Percentiles rank a stretch among this genome's conserved stretches.
Conservation (phyloP, 1,284 basidiomycete species). For the Pyrrhoderma noxium region DNA sequence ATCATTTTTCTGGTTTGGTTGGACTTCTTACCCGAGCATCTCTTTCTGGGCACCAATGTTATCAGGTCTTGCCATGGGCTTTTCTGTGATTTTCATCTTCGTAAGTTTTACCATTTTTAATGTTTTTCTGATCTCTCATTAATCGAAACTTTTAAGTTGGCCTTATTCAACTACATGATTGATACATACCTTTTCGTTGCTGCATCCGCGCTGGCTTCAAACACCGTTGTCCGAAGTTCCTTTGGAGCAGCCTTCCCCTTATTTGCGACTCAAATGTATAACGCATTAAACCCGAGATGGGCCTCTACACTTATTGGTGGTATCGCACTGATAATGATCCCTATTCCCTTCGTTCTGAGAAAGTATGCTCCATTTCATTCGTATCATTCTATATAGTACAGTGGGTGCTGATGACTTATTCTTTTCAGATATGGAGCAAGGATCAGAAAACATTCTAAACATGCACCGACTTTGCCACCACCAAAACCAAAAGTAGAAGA, state of each 20-base stretch:
- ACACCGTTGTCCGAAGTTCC: conserved; percentile 45
- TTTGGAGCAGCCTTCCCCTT: conserved; percentile 56
- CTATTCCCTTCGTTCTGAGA: conserved; percentile 46
- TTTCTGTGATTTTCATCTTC: conserved; percentile 51
- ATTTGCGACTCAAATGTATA: conserved; percentile 50
- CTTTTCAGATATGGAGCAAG: conserved; percentile 13
- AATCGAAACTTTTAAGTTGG: conserved; percentile 29
- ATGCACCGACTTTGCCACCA: conserved; percentile 10
- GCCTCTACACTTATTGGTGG: conserved; percentile 49
- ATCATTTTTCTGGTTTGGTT: conserved; percentile 65
- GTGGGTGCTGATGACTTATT: background rate
- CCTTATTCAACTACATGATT: conserved; percentile 50
- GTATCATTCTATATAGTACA: background rate
- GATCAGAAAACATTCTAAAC: conserved; percentile 14
- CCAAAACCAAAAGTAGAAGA: conserved; percentile 7
- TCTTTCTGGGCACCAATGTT: conserved; percentile 53
- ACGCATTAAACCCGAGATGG: conserved; percentile 42
- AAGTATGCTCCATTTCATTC: conserved; percentile 25
- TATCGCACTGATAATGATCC: conserved; percentile 42
- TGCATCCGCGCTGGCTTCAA: conserved; percentile 52
- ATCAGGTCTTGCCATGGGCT: conserved; percentile 45
- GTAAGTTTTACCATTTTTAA: conserved; percentile 30
- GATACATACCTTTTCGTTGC: conserved; percentile 51
- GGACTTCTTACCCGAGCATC: conserved; percentile 48
- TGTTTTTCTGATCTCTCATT: background rate